Base-by-base conservation (phyloP, 1,139 yeast species). In the Meyerozyma sp. region DNA sequence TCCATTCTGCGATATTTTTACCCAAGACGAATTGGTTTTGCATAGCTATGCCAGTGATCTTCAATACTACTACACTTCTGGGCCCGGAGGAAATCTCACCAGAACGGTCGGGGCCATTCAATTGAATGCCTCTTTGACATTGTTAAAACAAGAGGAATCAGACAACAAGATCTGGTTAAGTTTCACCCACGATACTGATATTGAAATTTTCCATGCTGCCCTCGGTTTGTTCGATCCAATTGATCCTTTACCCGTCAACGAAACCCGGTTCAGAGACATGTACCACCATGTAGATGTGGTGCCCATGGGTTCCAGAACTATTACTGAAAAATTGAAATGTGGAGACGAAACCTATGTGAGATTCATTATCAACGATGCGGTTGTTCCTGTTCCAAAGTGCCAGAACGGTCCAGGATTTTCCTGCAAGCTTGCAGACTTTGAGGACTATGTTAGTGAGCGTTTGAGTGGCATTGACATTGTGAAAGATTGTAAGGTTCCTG, bases 181-280 rank as follows among this genome's bases (percentile, higher is more conserved):
- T 11, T 82, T 82, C 58, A 66, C 81, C 16, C 89, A 82, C 56
- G 87, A 82, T 55, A 66, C 79, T 37, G 82, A 81, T 54, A 58
- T 82, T 36, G 67, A 75, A 39, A 66, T 75, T 32, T 73, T 70
- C 50, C 64, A 75, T 43, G 61, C 80, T 23, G 76, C 82, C 3
- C 62, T 79, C 41, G 84, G 83, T 4, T 55, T 80, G 40, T 68
- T 75, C 27, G 65, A 62, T 43, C 70, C 70, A 3, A 56, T 55
- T 7, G 56, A 59, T 18, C 61, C 60, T 37, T 51, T 68, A 46
- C 60, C 67, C 29, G 49, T 58, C n/a, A 59, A 62, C 39, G 49
- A 63, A 42, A 61, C 68, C 42, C 63, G 64, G 32, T 69, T 73
- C 50, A 62, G 65, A 45, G 62, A 71, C 42, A 63, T 68, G 39